Evolutionary conservation across 208 protist species (phyloP), one percentile per base, ranked within the genome.

Genomic region (Blastocrithidia nonstop): DNA sequence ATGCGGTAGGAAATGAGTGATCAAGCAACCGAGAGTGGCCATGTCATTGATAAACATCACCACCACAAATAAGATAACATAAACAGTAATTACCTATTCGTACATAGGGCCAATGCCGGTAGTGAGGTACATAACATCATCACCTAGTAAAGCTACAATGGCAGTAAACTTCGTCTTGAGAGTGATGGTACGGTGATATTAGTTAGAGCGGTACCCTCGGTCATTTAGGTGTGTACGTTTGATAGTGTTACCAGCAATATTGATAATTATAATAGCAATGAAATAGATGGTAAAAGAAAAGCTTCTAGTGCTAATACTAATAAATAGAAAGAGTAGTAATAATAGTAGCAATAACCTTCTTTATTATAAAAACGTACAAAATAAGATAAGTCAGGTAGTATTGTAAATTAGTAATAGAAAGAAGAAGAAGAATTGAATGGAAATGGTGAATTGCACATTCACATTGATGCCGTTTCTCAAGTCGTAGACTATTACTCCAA

Each of bases 401-500:
- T n/a, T n/a, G n/a, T n/a, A n/a, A n/a, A n/a, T n/a, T n/a, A n/a
- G n/a, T n/a, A n/a, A n/a, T n/a, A 59, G 11, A 55, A 52, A n/a
- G 27, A n/a, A 11, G 57, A 17, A 20, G 40, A 59, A 21, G 58
- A 47, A 11, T 37, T 60, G 21, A 39, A 45, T 13, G 44, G 54
- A 4, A 27, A 42, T 7, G 63, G 53, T 11, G 58, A 57, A 42
- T 61, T 91, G 37, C 59, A 72, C 53, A 66, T 91, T 26, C 57
- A 36, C 25, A 71, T 91, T 42, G 82, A 88, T 25, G 71, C 71
- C 29, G 71, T 62, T 4, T 71, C 73, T 15, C 49, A 55, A 27
- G 77, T 88, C 31, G 45, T 83, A 37, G 67, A 84, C 50, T 46
- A 53, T 20, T 77, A 91, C 61, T 71, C 72, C 0, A 45, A 47